phyloP scores from a whole-genome alignment of 805 yeast species.

The Komagataella mondaviorum region DNA sequence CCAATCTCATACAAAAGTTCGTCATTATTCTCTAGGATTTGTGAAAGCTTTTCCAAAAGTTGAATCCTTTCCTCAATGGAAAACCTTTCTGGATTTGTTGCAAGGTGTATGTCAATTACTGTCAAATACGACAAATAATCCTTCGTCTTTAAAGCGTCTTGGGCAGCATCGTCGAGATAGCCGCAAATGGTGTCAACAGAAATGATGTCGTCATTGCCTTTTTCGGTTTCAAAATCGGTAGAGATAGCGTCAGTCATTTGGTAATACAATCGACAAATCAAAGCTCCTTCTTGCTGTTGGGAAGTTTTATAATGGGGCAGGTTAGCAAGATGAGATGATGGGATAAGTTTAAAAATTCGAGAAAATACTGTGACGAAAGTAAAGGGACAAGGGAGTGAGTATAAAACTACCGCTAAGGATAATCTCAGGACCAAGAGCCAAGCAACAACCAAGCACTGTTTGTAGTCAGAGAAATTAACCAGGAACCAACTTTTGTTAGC shows the following conservation, averaged over 20 bases:
- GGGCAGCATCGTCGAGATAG: slow-evolving; percentile 12
- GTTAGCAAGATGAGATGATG: neutral
- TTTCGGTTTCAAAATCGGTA: neutral
- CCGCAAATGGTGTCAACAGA: neutral
- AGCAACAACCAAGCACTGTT: slow-evolving; percentile 7
- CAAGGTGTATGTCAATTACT: slow-evolving; percentile 45
- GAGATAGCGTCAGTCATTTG: neutral
- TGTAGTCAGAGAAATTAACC: too few species aligned
- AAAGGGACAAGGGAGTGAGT: slow-evolving; percentile 3
- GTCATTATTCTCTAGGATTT: slow-evolving; percentile 28
- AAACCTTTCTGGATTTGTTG: slow-evolving; percentile 30
- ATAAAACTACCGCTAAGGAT: too few species aligned
- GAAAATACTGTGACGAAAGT: neutral
- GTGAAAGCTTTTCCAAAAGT: slow-evolving; percentile 31
- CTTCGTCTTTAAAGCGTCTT: slow-evolving; percentile 22
- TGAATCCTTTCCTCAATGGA: slow-evolving; percentile 32
- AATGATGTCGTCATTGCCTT: neutral
- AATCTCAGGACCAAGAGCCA: too few species aligned
- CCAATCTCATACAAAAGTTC: slow-evolving; percentile 56
- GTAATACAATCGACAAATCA: neutral
- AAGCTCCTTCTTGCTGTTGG: neutral
- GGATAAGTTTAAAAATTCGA: neutral
- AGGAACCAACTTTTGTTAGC: neutral
- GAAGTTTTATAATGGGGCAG: neutral
- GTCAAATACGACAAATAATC: slow-evolving; percentile 69